Conservation (phyloP, 805 yeast genomes). For the Millerozyma acaciae region DNA sequence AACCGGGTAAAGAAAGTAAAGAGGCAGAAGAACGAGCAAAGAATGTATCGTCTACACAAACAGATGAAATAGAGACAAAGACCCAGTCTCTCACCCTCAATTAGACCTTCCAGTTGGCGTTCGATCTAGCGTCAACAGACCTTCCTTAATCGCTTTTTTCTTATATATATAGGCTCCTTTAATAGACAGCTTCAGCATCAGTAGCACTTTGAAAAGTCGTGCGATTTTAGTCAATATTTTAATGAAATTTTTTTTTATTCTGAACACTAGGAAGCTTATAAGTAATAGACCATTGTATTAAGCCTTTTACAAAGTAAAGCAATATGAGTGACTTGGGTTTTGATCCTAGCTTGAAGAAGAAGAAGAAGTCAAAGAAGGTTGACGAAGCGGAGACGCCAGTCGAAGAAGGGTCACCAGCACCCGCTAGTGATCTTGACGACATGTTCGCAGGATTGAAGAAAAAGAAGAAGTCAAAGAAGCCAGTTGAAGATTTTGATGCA, state of each 20-base stretch:
- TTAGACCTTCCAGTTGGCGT: conserved; percentile 2
- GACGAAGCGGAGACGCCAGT: conserved; percentile 26
- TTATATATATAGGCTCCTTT: no score
- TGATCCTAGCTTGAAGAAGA: conserved; percentile 73
- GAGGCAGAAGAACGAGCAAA: conserved; percentile 37
- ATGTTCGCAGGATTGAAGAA: conserved; percentile 69
- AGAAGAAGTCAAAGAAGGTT: conserved; percentile 59
- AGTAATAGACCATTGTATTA: no score
- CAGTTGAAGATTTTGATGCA: conserved; percentile 19
- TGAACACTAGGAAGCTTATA: neutral
- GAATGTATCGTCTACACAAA: conserved; percentile 43
- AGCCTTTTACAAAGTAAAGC: no score
- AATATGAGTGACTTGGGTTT: conserved; percentile 56
- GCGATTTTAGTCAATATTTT: neutral
- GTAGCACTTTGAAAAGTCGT: conserved; percentile 2
- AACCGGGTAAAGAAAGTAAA: conserved; percentile 41
- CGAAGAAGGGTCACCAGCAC: conserved; percentile 21
- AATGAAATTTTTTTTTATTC: neutral
- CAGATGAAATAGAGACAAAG: conserved; percentile 28
- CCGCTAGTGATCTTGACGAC: conserved; percentile 46
- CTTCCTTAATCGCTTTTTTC: no score
- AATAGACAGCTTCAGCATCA: no score
- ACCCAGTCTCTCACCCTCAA: conserved; percentile 25
- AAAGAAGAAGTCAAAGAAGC: conserved; percentile 69
- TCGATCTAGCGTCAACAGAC: no score